Evolutionary conservation across 1,284 basidiomycete genomes (phyloP).

Genomic region (Malassezia pachydermatis): DNA sequence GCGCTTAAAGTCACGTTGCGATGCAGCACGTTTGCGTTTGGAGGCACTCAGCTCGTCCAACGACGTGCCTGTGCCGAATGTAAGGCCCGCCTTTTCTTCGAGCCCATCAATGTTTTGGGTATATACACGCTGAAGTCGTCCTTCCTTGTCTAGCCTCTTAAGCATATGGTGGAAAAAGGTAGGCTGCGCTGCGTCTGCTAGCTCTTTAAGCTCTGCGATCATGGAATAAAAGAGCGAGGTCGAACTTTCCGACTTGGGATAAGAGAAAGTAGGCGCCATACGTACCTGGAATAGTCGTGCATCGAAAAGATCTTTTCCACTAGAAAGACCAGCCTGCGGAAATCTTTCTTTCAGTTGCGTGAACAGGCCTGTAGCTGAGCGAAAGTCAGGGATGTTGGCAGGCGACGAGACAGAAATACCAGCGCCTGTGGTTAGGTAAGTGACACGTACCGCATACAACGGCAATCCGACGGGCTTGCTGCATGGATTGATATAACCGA

Average conservation of each 20-base stretch:
- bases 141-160: constrained; percentile 69
- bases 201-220: constrained; percentile 74
- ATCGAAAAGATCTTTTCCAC: constrained; percentile 82
- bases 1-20: constrained; percentile 11
- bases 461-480: constrained; percentile 69
- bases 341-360: constrained; percentile 65
- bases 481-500: constrained; percentile 52
- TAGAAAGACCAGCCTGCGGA: constrained; percentile 58
- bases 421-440: constrained; percentile 59
- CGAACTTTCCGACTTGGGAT: constrained; percentile 61
- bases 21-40: constrained; percentile 4
- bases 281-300: constrained; percentile 68
- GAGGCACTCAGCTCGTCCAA: constrained; percentile 10
- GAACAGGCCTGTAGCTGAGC: constrained; percentile 72
- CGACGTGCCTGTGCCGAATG: constrained; percentile 49
- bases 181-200: constrained; percentile 68
- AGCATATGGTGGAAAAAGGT: constrained; percentile 80
- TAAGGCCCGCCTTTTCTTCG: constrained; percentile 64
- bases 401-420: constrained; percentile 69
- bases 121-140: constrained; percentile 75
- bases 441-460: constrained; percentile 70
- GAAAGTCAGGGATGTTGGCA: constrained; percentile 84
- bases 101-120: constrained; percentile 93
- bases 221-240: constrained; percentile 79
- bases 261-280: too few relatives aligned